Evolutionary conservation across 1,139 yeast species (phyloP).

Genomic region (Taiozyma sp.): DNA sequence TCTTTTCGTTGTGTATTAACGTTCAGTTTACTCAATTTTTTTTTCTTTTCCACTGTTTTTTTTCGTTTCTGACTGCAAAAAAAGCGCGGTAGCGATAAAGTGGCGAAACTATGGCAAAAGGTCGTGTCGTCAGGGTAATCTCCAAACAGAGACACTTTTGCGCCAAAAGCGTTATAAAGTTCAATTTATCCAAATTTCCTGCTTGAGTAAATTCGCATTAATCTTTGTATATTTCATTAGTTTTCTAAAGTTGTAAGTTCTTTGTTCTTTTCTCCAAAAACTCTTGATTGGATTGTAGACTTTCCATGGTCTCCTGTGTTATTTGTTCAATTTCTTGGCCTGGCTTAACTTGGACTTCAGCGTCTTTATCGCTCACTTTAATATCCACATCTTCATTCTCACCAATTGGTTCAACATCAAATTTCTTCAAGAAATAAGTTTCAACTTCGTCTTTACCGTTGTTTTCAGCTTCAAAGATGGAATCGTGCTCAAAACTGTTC

Average conservation of each 20-base stretch:
- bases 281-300: slow-evolving; percentile 21
- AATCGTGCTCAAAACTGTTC: slow-evolving; percentile 75
- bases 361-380: slow-evolving; percentile 24
- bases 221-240: neutral
- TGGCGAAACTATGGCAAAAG: neutral
- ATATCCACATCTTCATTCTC: slow-evolving; percentile 33
- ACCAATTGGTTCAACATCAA: slow-evolving; percentile 61
- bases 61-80: neutral
- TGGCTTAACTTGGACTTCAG: slow-evolving; percentile 29
- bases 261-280: slow-evolving; percentile 21
- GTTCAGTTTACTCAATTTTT: neutral
- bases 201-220: neutral
- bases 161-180: neutral
- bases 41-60: neutral
- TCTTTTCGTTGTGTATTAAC: neutral
- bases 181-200: neutral
- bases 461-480: slow-evolving; percentile 84
- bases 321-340: slow-evolving; percentile 38
- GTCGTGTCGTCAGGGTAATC: neutral
- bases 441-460: slow-evolving; percentile 63
- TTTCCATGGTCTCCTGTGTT: slow-evolving; percentile 32
- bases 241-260: slow-evolving; percentile 8
- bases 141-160: neutral
- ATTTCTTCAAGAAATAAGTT: slow-evolving; percentile 67
- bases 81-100: neutral